Evolutionary conservation across 2,329 filamentous ascomycete species (phyloP).

Genomic region (Xylaria sp.): DNA sequence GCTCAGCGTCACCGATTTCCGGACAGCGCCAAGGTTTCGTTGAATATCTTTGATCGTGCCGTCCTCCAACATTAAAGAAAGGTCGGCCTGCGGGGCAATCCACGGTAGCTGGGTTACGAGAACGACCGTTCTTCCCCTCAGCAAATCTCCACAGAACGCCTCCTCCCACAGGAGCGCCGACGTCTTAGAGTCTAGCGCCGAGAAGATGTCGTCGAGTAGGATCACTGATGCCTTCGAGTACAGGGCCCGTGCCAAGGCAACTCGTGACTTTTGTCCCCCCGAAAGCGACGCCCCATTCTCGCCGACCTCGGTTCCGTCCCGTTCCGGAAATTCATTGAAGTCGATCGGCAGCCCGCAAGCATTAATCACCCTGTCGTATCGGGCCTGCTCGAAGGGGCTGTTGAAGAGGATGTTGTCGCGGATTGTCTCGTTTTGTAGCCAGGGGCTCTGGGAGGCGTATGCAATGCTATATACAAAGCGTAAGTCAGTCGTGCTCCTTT

Average conservation of each 20-base stretch:
- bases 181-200: constrained; percentile 62
- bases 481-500: background rate
- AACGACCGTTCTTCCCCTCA: constrained; percentile 57
- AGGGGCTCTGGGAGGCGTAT: constrained; percentile 60
- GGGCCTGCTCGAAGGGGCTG: constrained; percentile 50
- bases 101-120: constrained; percentile 60
- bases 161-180: constrained; percentile 58
- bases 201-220: constrained; percentile 62
- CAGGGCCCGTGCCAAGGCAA: constrained; percentile 58
- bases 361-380: constrained; percentile 58
- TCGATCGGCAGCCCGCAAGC: constrained; percentile 58
- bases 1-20: constrained; percentile 48
- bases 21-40: constrained; percentile 49
- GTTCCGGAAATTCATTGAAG: constrained; percentile 51
- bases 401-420: constrained; percentile 60
- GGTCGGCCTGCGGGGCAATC: constrained; percentile 55
- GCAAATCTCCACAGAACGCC: constrained; percentile 59
- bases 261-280: constrained; percentile 59
- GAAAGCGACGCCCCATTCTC: constrained; percentile 59
- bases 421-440: constrained; percentile 61
- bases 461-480: constrained; percentile 41
- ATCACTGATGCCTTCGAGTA: constrained; percentile 60
- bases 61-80: constrained; percentile 50
- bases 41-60: constrained; percentile 47
- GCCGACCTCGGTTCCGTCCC: constrained; percentile 56